These are phyloP conservation scores for Fonsecaea multimorphosa DNA, from an alignment of 2,329 filamentous ascomycete species.

Conservation along the genomic window DNA sequence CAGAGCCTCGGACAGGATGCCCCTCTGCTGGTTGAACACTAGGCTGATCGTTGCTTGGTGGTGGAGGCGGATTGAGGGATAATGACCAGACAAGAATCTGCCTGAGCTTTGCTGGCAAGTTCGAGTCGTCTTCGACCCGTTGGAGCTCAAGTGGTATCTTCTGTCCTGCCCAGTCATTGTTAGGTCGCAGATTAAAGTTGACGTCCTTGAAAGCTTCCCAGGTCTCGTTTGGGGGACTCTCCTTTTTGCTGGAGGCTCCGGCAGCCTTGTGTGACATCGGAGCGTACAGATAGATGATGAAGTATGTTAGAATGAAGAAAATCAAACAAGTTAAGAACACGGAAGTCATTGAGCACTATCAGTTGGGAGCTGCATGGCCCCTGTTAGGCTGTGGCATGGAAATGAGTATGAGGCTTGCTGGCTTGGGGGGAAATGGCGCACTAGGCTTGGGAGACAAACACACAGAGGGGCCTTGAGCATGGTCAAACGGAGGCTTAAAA, in stretches of 20 bases:
- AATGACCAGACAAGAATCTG: constrained; percentile 36
- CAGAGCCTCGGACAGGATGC: not conserved
- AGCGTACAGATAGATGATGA: not conserved
- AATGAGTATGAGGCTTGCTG: not conserved
- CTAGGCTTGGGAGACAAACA: constrained; percentile 11
- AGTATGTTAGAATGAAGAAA: constrained; percentile 12
- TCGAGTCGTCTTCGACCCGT: constrained; percentile 23
- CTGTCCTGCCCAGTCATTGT: constrained; percentile 23
- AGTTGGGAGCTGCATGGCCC: not conserved
- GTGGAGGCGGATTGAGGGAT: not conserved
- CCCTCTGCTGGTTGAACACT: not conserved
- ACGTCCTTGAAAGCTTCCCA: constrained; percentile 25
- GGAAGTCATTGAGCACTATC: constrained; percentile 15
- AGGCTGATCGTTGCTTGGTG: not conserved
- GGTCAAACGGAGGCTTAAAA: constrained; percentile 13
- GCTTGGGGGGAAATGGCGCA: not conserved
- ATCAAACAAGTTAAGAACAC: constrained; percentile 6
- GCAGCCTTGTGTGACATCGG: constrained; percentile 12
- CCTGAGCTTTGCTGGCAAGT: constrained; percentile 28
- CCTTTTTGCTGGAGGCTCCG: not conserved
- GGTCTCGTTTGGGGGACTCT: not conserved
- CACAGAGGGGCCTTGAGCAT: constrained; percentile 7
- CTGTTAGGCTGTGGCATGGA: not conserved
- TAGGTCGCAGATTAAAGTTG: constrained; percentile 6
- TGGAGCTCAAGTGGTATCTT: constrained; percentile 29